Percentiles rank a stretch among this genome's conserved stretches.
phyloP scores from a whole-genome alignment of 2,329 filamentous ascomycete species.

The Cercospora sp. region DNA sequence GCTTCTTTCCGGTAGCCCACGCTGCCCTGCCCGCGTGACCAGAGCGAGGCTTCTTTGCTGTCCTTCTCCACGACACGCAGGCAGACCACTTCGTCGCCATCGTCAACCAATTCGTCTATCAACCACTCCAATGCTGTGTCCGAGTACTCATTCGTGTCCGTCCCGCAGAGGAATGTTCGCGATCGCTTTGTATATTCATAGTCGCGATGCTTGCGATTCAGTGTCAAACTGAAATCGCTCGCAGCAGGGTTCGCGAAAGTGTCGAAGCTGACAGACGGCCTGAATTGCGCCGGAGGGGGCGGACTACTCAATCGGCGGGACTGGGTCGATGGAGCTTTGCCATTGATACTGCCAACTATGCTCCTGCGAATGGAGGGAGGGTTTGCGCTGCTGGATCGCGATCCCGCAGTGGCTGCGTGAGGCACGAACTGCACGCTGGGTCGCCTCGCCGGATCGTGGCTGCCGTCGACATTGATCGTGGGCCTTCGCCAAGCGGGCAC shows the following conservation, averaged over 20 bases:
- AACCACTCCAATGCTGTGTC: conserved; percentile 92
- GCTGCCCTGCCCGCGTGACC: conserved; percentile 49
- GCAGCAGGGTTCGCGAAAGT: conserved; percentile 68
- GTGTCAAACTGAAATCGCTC: conserved; percentile 72
- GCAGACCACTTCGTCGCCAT: conserved; percentile 91
- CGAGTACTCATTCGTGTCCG: conserved; percentile 88
- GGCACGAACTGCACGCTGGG: conserved; percentile 42
- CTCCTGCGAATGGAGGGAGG: conserved; percentile 26
- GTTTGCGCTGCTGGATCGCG: conserved; percentile 35
- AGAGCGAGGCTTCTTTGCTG: conserved; percentile 58
- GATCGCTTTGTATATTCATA: conserved; percentile 79
- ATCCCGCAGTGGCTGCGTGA: conserved; percentile 28
- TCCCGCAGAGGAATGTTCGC: conserved; percentile 85
- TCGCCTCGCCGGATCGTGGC: conserved; percentile 28
- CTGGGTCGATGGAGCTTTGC: conserved; percentile 11
- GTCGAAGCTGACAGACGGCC: conserved; percentile 70
- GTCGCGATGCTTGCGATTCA: conserved; percentile 82
- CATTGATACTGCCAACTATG: conserved; percentile 13
- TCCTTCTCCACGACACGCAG: conserved; percentile 85
- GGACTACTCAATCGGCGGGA: conserved; percentile 35
- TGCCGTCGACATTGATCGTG: conserved; percentile 31
- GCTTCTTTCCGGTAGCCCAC: conserved; percentile 71
- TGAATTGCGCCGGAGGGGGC: conserved; percentile 54
- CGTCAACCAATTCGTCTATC: conserved; percentile 86
- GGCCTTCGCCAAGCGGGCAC: conserved; percentile 38